These are phyloP conservation scores for Astrothelium macrocarpum DNA, from an alignment of 495 filamentous ascomycete genomes.

Conservation along the genomic window DNA sequence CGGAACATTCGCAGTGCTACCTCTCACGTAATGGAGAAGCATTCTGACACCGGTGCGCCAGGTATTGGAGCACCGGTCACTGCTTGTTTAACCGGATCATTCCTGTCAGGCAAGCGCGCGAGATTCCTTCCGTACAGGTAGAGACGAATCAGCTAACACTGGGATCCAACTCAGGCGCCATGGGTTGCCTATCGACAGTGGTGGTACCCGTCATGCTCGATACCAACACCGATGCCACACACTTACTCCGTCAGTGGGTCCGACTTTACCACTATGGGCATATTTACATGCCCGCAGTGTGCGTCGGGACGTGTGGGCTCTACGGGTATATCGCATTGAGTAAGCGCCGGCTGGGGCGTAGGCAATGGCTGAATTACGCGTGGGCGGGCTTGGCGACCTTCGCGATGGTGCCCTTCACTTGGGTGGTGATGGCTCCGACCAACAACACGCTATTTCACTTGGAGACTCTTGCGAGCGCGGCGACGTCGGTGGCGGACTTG, in stretches of 20 bases:
- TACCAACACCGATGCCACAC: conserved; percentile 19
- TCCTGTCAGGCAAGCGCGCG: conserved; percentile 3
- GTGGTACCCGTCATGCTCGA: conserved; percentile 26
- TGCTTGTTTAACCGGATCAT: not conserved
- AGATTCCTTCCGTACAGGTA: not conserved
- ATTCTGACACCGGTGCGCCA: conserved; percentile 27
- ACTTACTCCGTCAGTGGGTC: conserved; percentile 22
- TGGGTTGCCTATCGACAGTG: conserved; percentile 23
- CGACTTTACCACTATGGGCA: conserved; percentile 29
- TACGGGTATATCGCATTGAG: conserved; percentile 16
- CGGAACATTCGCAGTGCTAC: too few relatives aligned
- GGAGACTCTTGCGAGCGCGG: conserved; percentile 6
- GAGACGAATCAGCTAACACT: not conserved
- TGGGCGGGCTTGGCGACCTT: conserved; percentile 19
- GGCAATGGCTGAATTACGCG: conserved; percentile 16
- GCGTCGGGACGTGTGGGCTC: conserved; percentile 18
- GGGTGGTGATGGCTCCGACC: conserved; percentile 27
- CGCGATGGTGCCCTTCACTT: conserved; percentile 29
- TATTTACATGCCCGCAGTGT: conserved; percentile 20
- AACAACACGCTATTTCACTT: conserved; percentile 27
- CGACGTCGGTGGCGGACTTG: not conserved
- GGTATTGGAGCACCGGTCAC: not conserved
- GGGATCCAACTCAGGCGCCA: conserved; percentile 18
- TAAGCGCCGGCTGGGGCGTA: conserved; percentile 4
- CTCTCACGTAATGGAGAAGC: too few relatives aligned